Percentiles rank a stretch among this genome's conserved stretches.
These are phyloP conservation scores for Wickerhamiella allomyrinae DNA, from an alignment of 805 yeast species.

Conservation along the genomic window DNA sequence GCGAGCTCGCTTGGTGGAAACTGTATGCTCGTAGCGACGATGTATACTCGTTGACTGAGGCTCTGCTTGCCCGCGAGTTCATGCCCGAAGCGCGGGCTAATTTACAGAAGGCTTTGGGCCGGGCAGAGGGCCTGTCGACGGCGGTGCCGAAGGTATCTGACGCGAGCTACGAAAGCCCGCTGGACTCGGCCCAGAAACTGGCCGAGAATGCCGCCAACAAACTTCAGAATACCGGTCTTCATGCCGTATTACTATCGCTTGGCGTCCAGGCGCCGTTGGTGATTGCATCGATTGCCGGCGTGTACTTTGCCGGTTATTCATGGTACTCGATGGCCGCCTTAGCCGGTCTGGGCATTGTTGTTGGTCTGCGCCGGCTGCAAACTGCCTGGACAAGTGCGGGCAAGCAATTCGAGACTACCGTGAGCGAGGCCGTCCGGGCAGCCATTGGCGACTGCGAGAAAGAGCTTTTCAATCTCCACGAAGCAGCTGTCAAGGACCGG, in stretches of 20 bases:
- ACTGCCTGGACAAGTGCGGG: constrained; percentile 21
- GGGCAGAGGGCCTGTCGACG: constrained; percentile 6
- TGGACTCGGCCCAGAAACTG: not conserved
- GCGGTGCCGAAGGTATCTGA: not conserved
- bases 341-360: constrained; percentile 24
- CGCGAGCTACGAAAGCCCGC: not conserved
- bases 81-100: not conserved
- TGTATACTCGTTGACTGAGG: constrained; percentile 18
- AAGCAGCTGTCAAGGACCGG: constrained; percentile 8
- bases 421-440: constrained; percentile 16
- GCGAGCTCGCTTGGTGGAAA: constrained; percentile 26
- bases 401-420: constrained; percentile 14
- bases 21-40: constrained; percentile 27
- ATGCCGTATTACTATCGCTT: constrained; percentile 19
- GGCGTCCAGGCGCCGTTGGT: constrained; percentile 26
- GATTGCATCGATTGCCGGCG: constrained; percentile 22
- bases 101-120: constrained; percentile 6
- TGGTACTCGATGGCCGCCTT: constrained; percentile 25
- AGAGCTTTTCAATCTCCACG: constrained; percentile 22
- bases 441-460: constrained; percentile 20
- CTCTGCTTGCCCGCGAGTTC: not conserved
- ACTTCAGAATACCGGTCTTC: constrained; percentile 22
- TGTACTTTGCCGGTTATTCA: constrained; percentile 20
- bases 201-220: constrained; percentile 7
- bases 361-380: constrained; percentile 26